phyloP scores from a whole-genome alignment of 148 eudicot genomes.

The Arctostaphylos glauca region DNA sequence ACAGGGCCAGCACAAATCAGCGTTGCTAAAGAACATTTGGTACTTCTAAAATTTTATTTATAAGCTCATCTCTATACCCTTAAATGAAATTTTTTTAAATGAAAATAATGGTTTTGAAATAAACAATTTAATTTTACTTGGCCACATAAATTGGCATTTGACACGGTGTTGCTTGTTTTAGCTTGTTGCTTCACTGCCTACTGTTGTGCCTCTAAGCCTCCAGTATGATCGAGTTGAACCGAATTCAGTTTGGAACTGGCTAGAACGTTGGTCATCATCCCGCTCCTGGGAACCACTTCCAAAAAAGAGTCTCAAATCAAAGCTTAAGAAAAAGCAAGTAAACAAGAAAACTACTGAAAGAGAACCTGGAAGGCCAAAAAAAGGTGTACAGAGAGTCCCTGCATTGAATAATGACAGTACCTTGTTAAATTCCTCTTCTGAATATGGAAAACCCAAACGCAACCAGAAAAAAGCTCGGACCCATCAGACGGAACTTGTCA shows the following conservation, averaged over 20 bases:
- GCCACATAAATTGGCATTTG: not conserved
- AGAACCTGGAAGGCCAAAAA: slow-evolving; percentile 44
- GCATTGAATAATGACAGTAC: slow-evolving; percentile 26
- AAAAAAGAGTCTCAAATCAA: slow-evolving; percentile 35
- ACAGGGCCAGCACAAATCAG: not conserved
- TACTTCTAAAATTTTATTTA: not conserved
- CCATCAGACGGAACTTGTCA: slow-evolving; percentile 39
- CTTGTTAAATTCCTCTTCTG: slow-evolving; percentile 35
- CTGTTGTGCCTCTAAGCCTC: slow-evolving; percentile 47
- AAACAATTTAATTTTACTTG: not conserved
- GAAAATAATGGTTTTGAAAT: not conserved
- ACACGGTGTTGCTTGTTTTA: slow-evolving; percentile 15
- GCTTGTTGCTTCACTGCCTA: slow-evolving; percentile 57
- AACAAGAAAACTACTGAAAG: slow-evolving; percentile 33
- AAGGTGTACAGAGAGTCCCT: slow-evolving; percentile 40
- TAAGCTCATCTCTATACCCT: not conserved
- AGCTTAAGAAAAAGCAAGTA: slow-evolving; percentile 39
- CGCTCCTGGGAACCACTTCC: slow-evolving; percentile 48
- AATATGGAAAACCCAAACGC: slow-evolving; percentile 47
- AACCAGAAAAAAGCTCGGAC: slow-evolving; percentile 38
- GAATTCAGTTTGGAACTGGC: slow-evolving; percentile 47
- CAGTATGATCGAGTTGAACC: slow-evolving; percentile 51
- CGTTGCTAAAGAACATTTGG: not conserved
- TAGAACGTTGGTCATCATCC: slow-evolving; percentile 54
- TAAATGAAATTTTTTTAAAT: no score